phyloP scores from a whole-genome alignment of 2,329 filamentous ascomycete species.

The Ophiostoma quercus region DNA sequence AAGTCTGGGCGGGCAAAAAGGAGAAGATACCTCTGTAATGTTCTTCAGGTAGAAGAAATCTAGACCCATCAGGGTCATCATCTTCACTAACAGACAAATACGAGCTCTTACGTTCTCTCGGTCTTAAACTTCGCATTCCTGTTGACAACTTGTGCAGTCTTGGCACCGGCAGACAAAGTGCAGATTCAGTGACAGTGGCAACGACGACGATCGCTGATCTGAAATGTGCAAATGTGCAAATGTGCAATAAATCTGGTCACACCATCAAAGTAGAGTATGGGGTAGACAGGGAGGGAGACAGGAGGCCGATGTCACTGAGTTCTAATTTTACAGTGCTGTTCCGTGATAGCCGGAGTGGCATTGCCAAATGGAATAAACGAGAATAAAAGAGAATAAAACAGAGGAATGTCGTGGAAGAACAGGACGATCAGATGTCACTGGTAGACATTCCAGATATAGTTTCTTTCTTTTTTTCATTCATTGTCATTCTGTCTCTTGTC shows the following conservation, averaged over 20 bases:
- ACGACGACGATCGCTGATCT: neutral
- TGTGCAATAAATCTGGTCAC: neutral
- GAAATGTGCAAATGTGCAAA: neutral
- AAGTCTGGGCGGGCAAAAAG: neutral
- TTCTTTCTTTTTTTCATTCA: neutral
- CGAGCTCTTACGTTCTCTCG: neutral
- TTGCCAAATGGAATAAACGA: neutral
- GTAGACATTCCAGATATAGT: neutral
- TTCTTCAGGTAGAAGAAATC: neutral
- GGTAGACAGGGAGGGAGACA: neutral
- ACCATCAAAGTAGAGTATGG: neutral
- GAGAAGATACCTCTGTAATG: neutral
- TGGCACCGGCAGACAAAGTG: neutral
- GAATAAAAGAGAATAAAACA: too few species aligned
- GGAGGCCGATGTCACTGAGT: neutral
- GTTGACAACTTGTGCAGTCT: neutral
- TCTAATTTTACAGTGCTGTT: conserved; percentile 1
- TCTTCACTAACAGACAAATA: neutral
- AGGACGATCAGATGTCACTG: neutral
- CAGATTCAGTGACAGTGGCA: neutral
- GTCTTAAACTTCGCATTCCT: neutral
- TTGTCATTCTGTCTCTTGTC: too few species aligned
- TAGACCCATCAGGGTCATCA: neutral
- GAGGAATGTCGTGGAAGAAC: neutral
- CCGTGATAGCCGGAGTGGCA: neutral